Evolutionary conservation across 2,329 filamentous ascomycete species (phyloP).

Genomic region (Colletotrichum spaethianum): DNA sequence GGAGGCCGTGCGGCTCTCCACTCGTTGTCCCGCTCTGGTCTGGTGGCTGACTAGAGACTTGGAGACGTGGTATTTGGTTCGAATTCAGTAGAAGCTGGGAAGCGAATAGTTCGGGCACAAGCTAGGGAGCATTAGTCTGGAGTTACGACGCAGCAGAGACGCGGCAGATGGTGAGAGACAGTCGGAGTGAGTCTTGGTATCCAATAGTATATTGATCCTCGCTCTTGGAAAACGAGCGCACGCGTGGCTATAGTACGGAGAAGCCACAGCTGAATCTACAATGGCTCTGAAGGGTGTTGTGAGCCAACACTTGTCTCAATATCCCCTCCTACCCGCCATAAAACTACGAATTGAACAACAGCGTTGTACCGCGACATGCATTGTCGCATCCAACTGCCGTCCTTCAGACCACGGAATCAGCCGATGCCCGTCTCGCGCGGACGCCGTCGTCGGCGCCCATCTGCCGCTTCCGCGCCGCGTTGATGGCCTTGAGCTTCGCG

Average conservation of each 20-base stretch:
- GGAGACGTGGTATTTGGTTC: too few species aligned
- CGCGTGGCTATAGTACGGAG: background rate
- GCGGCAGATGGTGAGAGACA: background rate
- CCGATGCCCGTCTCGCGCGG: background rate
- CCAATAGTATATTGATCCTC: slow-evolving; percentile 11
- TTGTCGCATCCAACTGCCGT: background rate
- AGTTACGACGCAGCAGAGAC: background rate
- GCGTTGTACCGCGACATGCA: background rate
- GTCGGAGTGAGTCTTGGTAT: background rate
- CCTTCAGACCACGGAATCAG: background rate
- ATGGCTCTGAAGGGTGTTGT: background rate
- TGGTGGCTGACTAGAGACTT: too few species aligned
- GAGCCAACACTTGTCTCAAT: background rate
- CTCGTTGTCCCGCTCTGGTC: too few species aligned
- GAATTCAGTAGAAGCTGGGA: background rate
- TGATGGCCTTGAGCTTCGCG: slow-evolving; percentile 82
- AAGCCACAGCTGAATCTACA: background rate
- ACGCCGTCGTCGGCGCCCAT: slow-evolving; percentile 7
- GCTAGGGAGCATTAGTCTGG: background rate
- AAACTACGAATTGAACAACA: background rate
- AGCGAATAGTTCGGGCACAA: background rate
- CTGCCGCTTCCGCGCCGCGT: slow-evolving; percentile 63
- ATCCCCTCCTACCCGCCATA: background rate
- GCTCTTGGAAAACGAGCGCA: background rate
- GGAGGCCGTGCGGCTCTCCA: background rate